phyloP scores from a whole-genome alignment of 192 early-diverging fungal genomes.

The Coemansia sp. region DNA sequence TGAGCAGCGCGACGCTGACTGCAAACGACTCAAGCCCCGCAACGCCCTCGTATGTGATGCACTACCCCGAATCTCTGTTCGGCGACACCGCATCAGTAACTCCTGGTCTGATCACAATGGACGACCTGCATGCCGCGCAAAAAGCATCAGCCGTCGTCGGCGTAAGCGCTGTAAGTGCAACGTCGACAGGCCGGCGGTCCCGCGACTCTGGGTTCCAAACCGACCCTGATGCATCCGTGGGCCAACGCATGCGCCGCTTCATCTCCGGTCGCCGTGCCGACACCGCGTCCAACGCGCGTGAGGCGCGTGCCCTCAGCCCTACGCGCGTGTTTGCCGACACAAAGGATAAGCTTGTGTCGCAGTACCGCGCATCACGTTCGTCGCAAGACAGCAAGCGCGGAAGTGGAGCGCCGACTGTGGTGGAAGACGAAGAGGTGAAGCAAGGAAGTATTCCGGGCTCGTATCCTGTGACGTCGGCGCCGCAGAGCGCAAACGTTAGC shows the following conservation, averaged over 20 bases:
- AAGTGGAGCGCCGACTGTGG: conserved; percentile 23
- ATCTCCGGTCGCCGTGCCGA: conserved; percentile 40
- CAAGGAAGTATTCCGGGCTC: conserved; percentile 38
- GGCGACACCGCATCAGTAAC: conserved; percentile 37
- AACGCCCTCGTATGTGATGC: conserved; percentile 49
- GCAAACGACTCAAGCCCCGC: conserved; percentile 14
- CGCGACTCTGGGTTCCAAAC: conserved; percentile 33
- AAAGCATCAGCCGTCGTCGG: conserved; percentile 49
- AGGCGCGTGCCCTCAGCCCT: conserved; percentile 16
- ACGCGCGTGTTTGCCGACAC: conserved; percentile 19
- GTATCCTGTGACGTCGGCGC: conserved; percentile 22
- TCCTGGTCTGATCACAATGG: conserved; percentile 42
- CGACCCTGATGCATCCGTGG: conserved; percentile 29
- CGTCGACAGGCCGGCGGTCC: conserved; percentile 35
- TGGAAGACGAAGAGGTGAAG: conserved; percentile 25
- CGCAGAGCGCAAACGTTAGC: conserved; percentile 14
- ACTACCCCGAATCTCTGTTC: conserved; percentile 48
- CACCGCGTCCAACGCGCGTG: conserved; percentile 11
- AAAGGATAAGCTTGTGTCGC: conserved; percentile 24
- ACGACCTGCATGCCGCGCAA: conserved; percentile 46
- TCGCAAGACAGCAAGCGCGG: conserved; percentile 37
- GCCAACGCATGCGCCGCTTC: conserved; percentile 49
- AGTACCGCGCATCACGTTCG: conserved; percentile 30
- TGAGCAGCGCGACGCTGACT: conserved; percentile 13
- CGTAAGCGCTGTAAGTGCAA: conserved; percentile 39